Base-by-base conservation (phyloP, 179 eudicot genomes). In the Gypsophila paniculata region DNA sequence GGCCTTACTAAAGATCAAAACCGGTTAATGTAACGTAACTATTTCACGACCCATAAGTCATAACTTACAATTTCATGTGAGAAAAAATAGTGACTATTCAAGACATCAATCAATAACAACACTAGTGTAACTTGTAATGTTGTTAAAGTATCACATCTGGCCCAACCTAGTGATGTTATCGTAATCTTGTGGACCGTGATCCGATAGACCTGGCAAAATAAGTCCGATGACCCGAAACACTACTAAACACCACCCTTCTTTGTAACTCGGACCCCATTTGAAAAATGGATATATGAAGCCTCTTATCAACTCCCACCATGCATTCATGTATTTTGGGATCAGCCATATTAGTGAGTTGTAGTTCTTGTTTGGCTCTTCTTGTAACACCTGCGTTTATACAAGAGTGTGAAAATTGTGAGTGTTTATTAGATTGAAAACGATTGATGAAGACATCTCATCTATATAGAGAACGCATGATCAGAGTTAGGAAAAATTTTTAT, bases 321-420 rank as follows among this genome's bases (percentile, higher is more conserved):
- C 82, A 68, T 82, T 84, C 61, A 86, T 1, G 75, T 55, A 52
- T 72, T 72, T 79, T 0, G 88, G 85, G 39, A 86, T 65, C 38
- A 64, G 18, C 85, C 82, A 79, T 9, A 74, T 0, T 58, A 77
- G 18, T 12, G 88, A 84, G 70, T 78, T 75, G 62, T 84, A 84
- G 79, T 86, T 86, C 81, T 81, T 80, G 76, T 86, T 79, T 65
- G 85, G 90, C 71, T 80, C 88, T 55, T 82, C 88, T 48, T 26
- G 0, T 17, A 78, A 0, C 6, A 71, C 65, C 84, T 83, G 15
- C 48, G 68, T 2, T 36, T 22, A 58, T 42, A 38, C 55, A 52
- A 22, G 10, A 25, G 15, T 13, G 9, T 14, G 4, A 38, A 60
- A 42, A 42, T 42, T 42, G 2, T 9, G 0, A 2, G 46, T 2